Evolutionary conservation across 768 basidiomycete species (phyloP).

Genomic region (Hydnum rufescens): DNA sequence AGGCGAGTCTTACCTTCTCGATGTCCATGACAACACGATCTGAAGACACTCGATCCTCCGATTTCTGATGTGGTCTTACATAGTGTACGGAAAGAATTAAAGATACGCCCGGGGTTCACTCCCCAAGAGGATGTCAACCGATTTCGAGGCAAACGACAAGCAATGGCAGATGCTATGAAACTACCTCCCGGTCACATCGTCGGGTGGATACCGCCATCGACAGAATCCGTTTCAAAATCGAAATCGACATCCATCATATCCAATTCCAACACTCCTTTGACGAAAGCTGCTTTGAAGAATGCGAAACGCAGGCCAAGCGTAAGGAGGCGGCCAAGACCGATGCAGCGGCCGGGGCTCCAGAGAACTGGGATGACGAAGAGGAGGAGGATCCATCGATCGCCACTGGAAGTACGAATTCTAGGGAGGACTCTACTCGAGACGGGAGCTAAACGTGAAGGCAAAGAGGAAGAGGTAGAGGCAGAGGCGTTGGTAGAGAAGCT

Average conservation of each 20-base stretch:
- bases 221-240: conserved; percentile 10
- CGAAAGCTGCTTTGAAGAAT: conserved; percentile 41
- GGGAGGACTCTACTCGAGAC: too few relatives aligned
- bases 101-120: conserved; percentile 81
- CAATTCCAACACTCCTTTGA: conserved; percentile 4
- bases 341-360: too few relatives aligned
- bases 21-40: too few relatives aligned
- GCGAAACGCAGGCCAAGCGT: conserved; percentile 69
- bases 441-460: too few relatives aligned
- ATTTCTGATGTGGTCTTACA: neutral
- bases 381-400: too few relatives aligned
- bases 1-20: conserved; percentile 32
- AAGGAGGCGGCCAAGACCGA: conserved; percentile 44
- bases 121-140: conserved; percentile 86
- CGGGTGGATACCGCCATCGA: conserved; percentile 52
- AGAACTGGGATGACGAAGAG: too few relatives aligned
- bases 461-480: too few relatives aligned
- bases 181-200: conserved; percentile 66
- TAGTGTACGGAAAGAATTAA: conserved; percentile 73
- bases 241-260: conserved; percentile 1
- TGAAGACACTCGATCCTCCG: neutral
- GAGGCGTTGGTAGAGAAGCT: too few relatives aligned
- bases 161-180: conserved; percentile 41
- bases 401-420: too few relatives aligned
- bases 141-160: conserved; percentile 61